Base-by-base conservation (phyloP, 768 basidiomycete species). In the Phanerodontia chrysosporium region DNA sequence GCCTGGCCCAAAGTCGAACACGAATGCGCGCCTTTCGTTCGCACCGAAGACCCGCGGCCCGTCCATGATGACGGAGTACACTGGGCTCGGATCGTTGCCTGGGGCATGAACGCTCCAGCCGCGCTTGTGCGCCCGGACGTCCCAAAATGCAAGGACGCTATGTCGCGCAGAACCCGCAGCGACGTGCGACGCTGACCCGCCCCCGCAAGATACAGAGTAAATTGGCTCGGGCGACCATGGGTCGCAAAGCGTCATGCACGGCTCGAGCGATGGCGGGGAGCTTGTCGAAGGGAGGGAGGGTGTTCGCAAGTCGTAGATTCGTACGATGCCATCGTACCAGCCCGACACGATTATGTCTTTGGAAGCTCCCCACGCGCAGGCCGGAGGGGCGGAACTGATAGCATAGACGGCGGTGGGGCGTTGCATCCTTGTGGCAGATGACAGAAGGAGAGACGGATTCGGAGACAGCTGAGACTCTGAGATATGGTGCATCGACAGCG, bases 51-150 rank as follows among this genome's bases (percentile, higher is more conserved):
- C 72, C 42, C 92, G 83, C 16, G 89, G 87, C 61, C 89, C 86
- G 70, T 94, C 92, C 22, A 92, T 73, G 32, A 85, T 69, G 49
- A 93, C 69, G 6, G 82, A 79, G 69, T 92, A 94, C 2, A 93
- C 88, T 0, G 92, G 91, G 1, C 88, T 90, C 1, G 78, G 73
- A 66, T 92, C 89, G 66, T 90, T 90, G 4, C 86, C 86, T 1
- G 92, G 91, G 1, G 86, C 86, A 67, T 92, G 83, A 6, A 91
- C 84, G 64, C 87, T 90, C 86, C 88, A 91, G 2, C 92, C 90
- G 8, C 60, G 62, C 3, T 66, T 71, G 0, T 87, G 80, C 21
- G 74, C 77, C 9, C 91, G 84, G 29, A 90, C 77, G 67, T 94
- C 92, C 88, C 90, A 94, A 62, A 93, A 85, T 2, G 89, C 83